Evolutionary conservation across 495 filamentous ascomycete genomes (phyloP), one percentile per base, ranked within the genome.

Genomic region (Tuber brumale): DNA sequence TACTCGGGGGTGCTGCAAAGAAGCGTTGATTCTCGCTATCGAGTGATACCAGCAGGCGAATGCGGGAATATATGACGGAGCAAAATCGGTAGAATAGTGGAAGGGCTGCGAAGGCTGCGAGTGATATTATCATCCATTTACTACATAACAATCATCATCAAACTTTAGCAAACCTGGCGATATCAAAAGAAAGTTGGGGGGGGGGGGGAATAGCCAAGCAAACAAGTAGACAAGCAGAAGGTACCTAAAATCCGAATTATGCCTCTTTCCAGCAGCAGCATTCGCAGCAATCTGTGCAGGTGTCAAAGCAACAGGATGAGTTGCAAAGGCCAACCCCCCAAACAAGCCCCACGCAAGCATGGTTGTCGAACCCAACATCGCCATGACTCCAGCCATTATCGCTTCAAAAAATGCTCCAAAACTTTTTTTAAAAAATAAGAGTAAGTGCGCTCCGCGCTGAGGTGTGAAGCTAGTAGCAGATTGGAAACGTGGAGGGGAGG

Each of bases 1-100:
- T 84, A 19, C 77, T 75, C 18, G 85, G 85, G 4, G 87, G 83
- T 5, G 78, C 81, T 12, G 86, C 84, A 74, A 88, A 91, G 80
- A 87, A 92, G 78, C 79, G 82, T 81, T 85, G 92, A 83, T 82
- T 89, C 82, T 88, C 94, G 89, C 85, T 90, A 81, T 87, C 86
- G 66, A 94, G 85, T 69, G 89, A 91, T 31, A 90, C 86, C 77
- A 97, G 87, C 39, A 91, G 91, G 75, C 95, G 91, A 43, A 95
- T 83, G 71, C 91, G 88, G 21, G 86, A 86, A 81, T 93, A 92
- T 79, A 86, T 88, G 74, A 91, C 86, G 44, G 92, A 86, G 23
- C 88, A 85, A 19, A 91, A 81, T 66, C 91, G 86, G 72, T 88
- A 87, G 70, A 87, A 82, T 51, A 92, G 86, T 41, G 90, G 82